phyloP scores from a whole-genome alignment of 2,329 filamentous ascomycete species.

The Sordariomycetes sp. region DNA sequence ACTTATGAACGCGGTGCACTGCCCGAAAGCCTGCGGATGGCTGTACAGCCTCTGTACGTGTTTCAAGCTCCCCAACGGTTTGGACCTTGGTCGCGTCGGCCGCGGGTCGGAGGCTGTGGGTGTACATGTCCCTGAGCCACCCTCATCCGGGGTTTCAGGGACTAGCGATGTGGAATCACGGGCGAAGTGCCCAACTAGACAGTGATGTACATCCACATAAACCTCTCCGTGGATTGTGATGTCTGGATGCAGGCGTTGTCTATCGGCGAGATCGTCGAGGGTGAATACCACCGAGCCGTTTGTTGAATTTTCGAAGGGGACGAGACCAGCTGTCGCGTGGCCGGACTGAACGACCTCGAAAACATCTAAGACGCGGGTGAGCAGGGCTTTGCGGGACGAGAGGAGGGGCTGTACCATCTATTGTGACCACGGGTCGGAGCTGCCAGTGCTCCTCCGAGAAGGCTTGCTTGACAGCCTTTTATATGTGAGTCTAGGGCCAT shows the following conservation, averaged over 20 bases:
- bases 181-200: conserved; percentile 53
- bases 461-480: conserved; percentile 33
- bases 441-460: conserved; percentile 40
- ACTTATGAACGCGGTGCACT: conserved; percentile 70
- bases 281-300: conserved; percentile 90
- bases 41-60: conserved; percentile 74
- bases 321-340: conserved; percentile 61
- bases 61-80: conserved; percentile 41
- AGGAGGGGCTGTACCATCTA: conserved; percentile 28
- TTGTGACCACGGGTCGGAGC: conserved; percentile 40
- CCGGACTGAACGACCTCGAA: conserved; percentile 69
- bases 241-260: conserved; percentile 51
- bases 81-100: conserved; percentile 32
- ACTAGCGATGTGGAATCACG: too few species aligned
- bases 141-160: conserved; percentile 11
- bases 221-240: conserved; percentile 74
- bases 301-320: conserved; percentile 93
- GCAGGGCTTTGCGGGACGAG: not conserved
- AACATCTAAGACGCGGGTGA: conserved; percentile 46
- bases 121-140: conserved; percentile 35
- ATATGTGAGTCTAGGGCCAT: not conserved
- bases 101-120: conserved; percentile 36
- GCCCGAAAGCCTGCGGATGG: conserved; percentile 91
- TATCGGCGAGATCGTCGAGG: conserved; percentile 79
- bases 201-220: conserved; percentile 85